phyloP scores from a whole-genome alignment of 2,329 filamentous ascomycete genomes.

The Conoideocrella luteorostrata region DNA sequence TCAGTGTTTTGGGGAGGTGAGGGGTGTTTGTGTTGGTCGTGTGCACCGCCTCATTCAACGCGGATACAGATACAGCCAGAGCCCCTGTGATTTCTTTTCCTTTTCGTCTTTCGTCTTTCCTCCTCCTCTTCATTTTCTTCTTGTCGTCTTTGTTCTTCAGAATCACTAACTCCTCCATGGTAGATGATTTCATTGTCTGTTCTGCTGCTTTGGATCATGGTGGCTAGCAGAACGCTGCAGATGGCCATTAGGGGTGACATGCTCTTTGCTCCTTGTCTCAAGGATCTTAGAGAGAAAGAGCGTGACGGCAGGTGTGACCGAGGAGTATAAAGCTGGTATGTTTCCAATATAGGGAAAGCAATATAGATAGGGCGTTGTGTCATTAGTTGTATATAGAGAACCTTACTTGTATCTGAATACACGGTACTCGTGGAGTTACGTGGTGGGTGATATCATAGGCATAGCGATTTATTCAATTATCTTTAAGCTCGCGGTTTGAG shows the following conservation, averaged over 20 bases:
- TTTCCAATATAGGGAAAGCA: no score
- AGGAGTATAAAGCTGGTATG: conserved; percentile 17
- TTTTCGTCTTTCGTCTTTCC: no score
- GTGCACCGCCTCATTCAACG: no score
- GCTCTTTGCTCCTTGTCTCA: conserved; percentile 38
- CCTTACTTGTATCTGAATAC: not conserved
- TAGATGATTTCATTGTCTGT: conserved; percentile 36
- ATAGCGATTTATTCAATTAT: not conserved
- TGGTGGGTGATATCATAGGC: not conserved
- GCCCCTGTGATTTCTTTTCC: no score
- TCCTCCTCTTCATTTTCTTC: not conserved
- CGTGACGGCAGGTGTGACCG: conserved; percentile 19
- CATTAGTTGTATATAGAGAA: not conserved
- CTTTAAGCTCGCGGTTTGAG: no score
- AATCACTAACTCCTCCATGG: not conserved
- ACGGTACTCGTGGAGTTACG: not conserved
- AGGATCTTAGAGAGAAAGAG: conserved; percentile 28
- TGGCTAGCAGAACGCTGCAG: conserved; percentile 31
- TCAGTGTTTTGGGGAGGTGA: no score
- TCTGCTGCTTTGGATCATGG: conserved; percentile 35
- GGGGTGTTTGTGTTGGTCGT: no score
- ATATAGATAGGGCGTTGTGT: no score
- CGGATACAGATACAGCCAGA: no score
- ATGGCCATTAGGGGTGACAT: conserved; percentile 34
- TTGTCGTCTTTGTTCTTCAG: not conserved